Percentiles rank a stretch among this genome's conserved stretches.
These are phyloP conservation scores for Passalora sequoiae DNA, from an alignment of 2,329 filamentous ascomycete genomes.

Conservation along the genomic window DNA sequence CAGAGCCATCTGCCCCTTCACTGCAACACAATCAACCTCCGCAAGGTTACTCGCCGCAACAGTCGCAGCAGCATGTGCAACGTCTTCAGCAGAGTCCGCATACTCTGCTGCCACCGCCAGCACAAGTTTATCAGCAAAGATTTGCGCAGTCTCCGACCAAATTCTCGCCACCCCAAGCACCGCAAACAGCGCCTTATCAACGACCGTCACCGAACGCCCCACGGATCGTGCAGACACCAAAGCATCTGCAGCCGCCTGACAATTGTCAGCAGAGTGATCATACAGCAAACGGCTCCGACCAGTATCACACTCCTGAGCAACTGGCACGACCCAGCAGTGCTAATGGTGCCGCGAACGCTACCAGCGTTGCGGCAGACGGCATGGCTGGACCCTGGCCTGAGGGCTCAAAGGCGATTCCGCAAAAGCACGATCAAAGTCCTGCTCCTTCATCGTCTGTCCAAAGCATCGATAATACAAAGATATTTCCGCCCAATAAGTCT, in stretches of 20 bases:
- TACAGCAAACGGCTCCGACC: not conserved
- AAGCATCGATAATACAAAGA: slow-evolving; percentile 18
- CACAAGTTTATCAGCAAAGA: slow-evolving; percentile 12
- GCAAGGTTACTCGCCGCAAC: slow-evolving; percentile 5
- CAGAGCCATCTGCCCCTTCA: slow-evolving; percentile 18
- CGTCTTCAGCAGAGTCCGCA: slow-evolving; percentile 26
- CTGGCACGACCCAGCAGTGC: slow-evolving; percentile 12
- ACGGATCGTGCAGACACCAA: slow-evolving; percentile 13
- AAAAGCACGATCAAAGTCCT: slow-evolving; percentile 29
- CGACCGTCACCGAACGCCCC: slow-evolving; percentile 7
- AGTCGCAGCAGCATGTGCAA: slow-evolving; percentile 1
- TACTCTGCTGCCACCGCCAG: slow-evolving; percentile 29
- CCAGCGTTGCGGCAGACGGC: slow-evolving; percentile 29
- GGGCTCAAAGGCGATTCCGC: slow-evolving; percentile 27
- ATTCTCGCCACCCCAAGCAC: slow-evolving; percentile 24
- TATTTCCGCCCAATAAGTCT: slow-evolving; percentile 24
- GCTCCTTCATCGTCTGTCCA: slow-evolving; percentile 17
- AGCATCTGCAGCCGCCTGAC: slow-evolving; percentile 10
- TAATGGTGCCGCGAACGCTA: slow-evolving; percentile 14
- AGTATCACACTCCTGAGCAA: slow-evolving; percentile 14
- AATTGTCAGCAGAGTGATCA: slow-evolving; percentile 13
- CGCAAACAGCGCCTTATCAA: not conserved
- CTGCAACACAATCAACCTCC: slow-evolving; percentile 14
- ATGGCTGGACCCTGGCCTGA: slow-evolving; percentile 33
- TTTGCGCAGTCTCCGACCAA: slow-evolving; percentile 30